Conservation (phyloP, 495 filamentous ascomycete species). For the Jackrogersella multiformis region DNA sequence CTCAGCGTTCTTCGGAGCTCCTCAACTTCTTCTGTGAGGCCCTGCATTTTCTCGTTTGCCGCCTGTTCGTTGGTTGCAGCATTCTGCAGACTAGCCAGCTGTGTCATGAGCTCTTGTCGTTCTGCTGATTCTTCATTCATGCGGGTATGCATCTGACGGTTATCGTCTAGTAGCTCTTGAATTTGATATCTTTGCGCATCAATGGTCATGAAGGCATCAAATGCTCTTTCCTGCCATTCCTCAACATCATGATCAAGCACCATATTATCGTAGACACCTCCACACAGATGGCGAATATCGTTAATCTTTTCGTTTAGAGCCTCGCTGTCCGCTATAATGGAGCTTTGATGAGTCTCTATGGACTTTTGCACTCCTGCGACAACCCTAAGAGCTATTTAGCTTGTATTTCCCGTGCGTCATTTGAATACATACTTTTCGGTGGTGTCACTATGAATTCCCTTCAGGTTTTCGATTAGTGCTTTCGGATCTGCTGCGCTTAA, state of each 20-base stretch:
- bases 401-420: not conserved
- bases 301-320: conserved; percentile 11
- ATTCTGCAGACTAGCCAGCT: not conserved
- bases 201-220: conserved; percentile 17
- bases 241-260: conserved; percentile 4
- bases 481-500: conserved; percentile 8
- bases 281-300: conserved; percentile 24
- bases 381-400: not conserved
- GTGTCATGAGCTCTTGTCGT: conserved; percentile 11
- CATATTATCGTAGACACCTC: conserved; percentile 7
- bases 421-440: conserved; percentile 26
- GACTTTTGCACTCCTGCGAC: conserved; percentile 12
- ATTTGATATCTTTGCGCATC: conserved; percentile 29
- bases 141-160: conserved; percentile 28
- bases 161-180: conserved; percentile 37
- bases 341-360: not conserved
- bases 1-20: conserved; percentile 10
- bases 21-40: conserved; percentile 19
- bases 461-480: conserved; percentile 25
- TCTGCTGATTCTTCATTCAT: conserved; percentile 28
- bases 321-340: not conserved
- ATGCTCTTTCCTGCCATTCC: conserved; percentile 32
- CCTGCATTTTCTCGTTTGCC: conserved; percentile 9
- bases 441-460: conserved; percentile 21
- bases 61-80: conserved; percentile 6